These are phyloP conservation scores for Periconia sp. DNA, from an alignment of 2,329 filamentous ascomycete genomes.

Conservation along the genomic window DNA sequence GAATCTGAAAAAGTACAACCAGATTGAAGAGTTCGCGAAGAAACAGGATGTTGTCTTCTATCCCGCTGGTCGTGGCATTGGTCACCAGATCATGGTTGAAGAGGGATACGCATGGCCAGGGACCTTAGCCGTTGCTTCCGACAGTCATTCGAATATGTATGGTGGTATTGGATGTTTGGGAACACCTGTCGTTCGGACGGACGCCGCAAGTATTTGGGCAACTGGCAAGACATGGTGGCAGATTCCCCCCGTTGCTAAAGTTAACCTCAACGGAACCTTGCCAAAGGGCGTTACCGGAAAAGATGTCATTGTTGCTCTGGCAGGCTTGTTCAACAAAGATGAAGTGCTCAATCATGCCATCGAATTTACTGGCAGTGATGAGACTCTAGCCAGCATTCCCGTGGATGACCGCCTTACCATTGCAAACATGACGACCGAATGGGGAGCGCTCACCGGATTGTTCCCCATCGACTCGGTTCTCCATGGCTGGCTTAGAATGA, in stretches of 20 bases:
- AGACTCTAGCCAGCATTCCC: constrained; percentile 75
- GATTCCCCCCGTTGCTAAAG: constrained; percentile 80
- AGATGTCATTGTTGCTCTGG: constrained; percentile 90
- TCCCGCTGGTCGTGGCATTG: constrained; percentile 79
- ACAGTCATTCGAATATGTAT: constrained; percentile 83
- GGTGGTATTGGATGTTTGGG: constrained; percentile 79
- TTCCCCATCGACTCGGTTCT: constrained; percentile 83
- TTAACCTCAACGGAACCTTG: constrained; percentile 77
- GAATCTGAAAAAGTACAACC: constrained; percentile 81
- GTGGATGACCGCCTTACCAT: constrained; percentile 78
- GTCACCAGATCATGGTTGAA: constrained; percentile 92
- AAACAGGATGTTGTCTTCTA: constrained; percentile 80
- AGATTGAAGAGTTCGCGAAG: constrained; percentile 82
- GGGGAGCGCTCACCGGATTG: constrained; percentile 73
- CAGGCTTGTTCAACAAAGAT: constrained; percentile 82
- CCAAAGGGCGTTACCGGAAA: constrained; percentile 87
- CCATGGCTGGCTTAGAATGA: constrained; percentile 74
- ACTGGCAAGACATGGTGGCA: constrained; percentile 88
- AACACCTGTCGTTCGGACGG: constrained; percentile 83
- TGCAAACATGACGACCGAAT: constrained; percentile 83
- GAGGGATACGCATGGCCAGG: constrained; percentile 86
- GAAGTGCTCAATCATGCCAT: constrained; percentile 91
- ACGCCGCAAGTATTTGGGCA: constrained; percentile 85
- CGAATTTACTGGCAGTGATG: constrained; percentile 81
- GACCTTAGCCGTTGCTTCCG: constrained; percentile 79